Conservation (phyloP, 805 yeast species). For the Sugiyamaella valdiviana region DNA sequence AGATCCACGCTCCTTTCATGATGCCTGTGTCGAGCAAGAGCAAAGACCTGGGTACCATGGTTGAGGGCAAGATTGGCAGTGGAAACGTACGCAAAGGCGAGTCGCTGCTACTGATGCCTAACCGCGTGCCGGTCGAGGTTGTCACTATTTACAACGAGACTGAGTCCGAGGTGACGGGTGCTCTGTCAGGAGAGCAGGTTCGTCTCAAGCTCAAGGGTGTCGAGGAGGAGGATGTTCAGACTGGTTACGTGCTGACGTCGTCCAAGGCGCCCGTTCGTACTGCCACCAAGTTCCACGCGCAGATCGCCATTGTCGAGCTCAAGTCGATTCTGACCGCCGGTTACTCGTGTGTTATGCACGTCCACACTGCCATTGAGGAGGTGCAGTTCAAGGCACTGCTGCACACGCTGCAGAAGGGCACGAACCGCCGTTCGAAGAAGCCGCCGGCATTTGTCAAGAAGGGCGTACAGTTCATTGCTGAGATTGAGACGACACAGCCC, state of each 20-base stretch:
- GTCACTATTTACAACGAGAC: conserved; percentile 87
- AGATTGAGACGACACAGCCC: conserved; percentile 76
- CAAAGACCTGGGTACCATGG: conserved; percentile 95
- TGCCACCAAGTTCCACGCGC: conserved; percentile 88
- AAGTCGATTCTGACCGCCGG: conserved; percentile 93
- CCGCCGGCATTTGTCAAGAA: conserved; percentile 98
- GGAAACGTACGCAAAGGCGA: conserved; percentile 84
- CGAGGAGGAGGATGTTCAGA: conserved; percentile 91
- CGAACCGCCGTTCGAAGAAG: conserved; percentile 92
- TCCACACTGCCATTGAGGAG: conserved; percentile 97
- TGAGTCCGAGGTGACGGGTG: conserved; percentile 86
- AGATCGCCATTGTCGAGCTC: conserved; percentile 93
- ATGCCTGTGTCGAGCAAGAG: conserved; percentile 89
- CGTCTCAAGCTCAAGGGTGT: conserved; percentile 88
- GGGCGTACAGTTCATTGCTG: conserved; percentile 97
- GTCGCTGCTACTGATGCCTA: conserved; percentile 84
- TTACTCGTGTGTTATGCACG: conserved; percentile 96
- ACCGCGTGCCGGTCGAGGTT: conserved; percentile 76
- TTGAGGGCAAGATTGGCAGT: conserved; percentile 96
- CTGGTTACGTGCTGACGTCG: conserved; percentile 89
- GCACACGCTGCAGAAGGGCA: conserved; percentile 93
- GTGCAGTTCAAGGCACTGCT: conserved; percentile 72
- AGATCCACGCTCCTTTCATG: conserved; percentile 93
- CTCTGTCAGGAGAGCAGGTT: conserved; percentile 95
- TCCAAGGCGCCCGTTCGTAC: conserved; percentile 83